phyloP scores from a whole-genome alignment of 768 basidiomycete species.

The Suillus plorans region DNA sequence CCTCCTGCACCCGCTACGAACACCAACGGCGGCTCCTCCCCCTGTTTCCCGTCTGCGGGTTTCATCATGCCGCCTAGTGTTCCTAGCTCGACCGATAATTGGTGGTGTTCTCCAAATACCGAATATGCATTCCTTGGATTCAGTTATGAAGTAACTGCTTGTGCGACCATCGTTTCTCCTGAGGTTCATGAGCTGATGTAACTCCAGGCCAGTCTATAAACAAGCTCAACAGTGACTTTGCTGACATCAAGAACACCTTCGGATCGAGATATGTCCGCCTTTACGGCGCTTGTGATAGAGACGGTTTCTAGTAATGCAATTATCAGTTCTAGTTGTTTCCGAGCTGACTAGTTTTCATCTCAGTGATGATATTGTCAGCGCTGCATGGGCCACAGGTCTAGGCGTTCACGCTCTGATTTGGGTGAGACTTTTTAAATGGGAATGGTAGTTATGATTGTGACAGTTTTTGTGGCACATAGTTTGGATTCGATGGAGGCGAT shows the following conservation, averaged over 20 bases:
- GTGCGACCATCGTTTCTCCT: constrained; percentile 34
- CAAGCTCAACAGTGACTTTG: constrained; percentile 54
- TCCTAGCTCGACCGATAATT: constrained; percentile 45
- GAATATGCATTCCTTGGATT: constrained; percentile 81
- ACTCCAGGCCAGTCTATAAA: constrained; percentile 53
- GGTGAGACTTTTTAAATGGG: constrained; percentile 40
- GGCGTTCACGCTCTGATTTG: constrained; percentile 76
- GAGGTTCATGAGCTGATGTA: constrained; percentile 7
- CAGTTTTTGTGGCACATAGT: constrained; percentile 21
- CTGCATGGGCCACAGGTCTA: constrained; percentile 66
- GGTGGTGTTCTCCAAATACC: constrained; percentile 64
- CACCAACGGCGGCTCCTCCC: not conserved
- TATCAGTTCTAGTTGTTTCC: not conserved
- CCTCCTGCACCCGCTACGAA: not conserved
- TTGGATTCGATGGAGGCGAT: constrained; percentile 38
- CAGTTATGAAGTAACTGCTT: constrained; percentile 70
- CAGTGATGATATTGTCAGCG: constrained; percentile 61
- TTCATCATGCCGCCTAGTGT: constrained; percentile 56
- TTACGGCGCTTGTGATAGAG: constrained; percentile 40
- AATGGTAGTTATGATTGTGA: not conserved
- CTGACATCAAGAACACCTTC: constrained; percentile 57
- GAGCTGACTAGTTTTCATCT: constrained; percentile 16
- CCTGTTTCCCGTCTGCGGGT: constrained; percentile 39
- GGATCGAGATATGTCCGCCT: constrained; percentile 64
- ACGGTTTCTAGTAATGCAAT: constrained; percentile 37